These are phyloP conservation scores for Colletotrichum agaves DNA, from an alignment of 2,329 filamentous ascomycete species.

Conservation along the genomic window DNA sequence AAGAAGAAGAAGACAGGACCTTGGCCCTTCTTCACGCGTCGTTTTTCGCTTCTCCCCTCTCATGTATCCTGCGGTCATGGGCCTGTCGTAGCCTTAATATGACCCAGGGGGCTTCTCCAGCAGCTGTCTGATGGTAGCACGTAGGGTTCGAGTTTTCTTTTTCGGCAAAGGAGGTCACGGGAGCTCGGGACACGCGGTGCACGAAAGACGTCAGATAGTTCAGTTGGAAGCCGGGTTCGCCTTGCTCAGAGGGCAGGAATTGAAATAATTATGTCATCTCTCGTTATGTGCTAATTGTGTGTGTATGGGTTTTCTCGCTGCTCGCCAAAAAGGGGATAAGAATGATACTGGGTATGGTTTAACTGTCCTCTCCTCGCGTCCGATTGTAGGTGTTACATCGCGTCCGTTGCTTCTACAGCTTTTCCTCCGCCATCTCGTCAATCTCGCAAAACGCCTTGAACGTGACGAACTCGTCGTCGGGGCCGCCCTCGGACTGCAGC, in stretches of 20 bases:
- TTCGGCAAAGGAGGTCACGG: not conserved
- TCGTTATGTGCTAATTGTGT: not conserved
- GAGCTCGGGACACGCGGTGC: not conserved
- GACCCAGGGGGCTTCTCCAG: conserved; percentile 8
- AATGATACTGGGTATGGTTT: conserved; percentile 30
- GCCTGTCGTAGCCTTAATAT: conserved; percentile 12
- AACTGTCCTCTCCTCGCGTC: not conserved
- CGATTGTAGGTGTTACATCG: not conserved
- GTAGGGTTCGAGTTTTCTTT: not conserved
- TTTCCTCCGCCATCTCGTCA: conserved; percentile 55
- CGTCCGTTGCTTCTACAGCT: conserved; percentile 40
- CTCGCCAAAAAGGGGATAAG: not conserved
- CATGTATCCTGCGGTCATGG: conserved; percentile 14
- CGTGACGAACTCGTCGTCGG: conserved; percentile 79
- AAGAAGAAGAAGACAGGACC: not conserved
- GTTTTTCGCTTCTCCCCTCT: conserved; percentile 1
- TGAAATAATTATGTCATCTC: not conserved
- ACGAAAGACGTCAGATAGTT: not conserved
- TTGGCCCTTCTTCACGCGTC: not conserved
- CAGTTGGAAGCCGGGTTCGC: not conserved
- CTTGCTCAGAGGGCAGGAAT: not conserved
- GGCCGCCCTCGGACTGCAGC: conserved; percentile 72
- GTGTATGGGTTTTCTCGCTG: not conserved
- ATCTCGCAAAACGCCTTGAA: conserved; percentile 97
- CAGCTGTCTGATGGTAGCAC: not conserved